Base-by-base conservation (phyloP, 2,329 filamentous ascomycete species). In the Penicillium oxalicum region DNA sequence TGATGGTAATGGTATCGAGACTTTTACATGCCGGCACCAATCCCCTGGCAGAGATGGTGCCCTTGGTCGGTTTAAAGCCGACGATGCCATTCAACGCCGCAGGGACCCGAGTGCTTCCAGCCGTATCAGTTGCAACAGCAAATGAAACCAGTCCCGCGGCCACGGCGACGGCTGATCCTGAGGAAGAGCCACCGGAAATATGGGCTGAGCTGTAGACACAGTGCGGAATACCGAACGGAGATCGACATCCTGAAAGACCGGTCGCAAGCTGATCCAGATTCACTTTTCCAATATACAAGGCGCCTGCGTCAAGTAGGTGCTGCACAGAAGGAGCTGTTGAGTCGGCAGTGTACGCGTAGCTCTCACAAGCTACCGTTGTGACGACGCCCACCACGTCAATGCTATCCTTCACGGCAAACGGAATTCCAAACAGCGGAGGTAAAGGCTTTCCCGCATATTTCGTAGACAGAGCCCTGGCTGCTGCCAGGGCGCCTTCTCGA, bases 1-100 rank as follows among this genome's bases (percentile, higher is more conserved):
- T 71, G 28, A 82, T 73, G 0, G 79, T 77, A 13, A 81, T 74
- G 50, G 78, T 81, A 61, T 83, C 80, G 1, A 82, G 69, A 0
- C 75, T 78, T 18, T 75, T 68, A 52, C 80, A 83, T 1, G 80
- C 80, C 11, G 61, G 60, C 27, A 61, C 53, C 9, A 63, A 48
- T 6, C 61, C 61, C 12, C 52, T 40, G 36, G 59, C 53, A 37
- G 55, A 58, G 27, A 64, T 44, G 33, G 60, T 50, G 1, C 61
- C 60, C 24, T 55, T 54, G 5, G 60, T 62, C 2, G 60, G 60
- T 37, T 62, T 63, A 18, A 56, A 49, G 3, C 60, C 61, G 12
- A 63, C 58, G n/a, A 63, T 41, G 24, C 53, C 53, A 44, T 61
- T 61, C 37, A 60, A 61, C 12, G 53, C 60, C 4, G 61, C 59